phyloP scores from a whole-genome alignment of 2,329 filamentous ascomycete genomes.

The Huntiella bhutanensis region DNA sequence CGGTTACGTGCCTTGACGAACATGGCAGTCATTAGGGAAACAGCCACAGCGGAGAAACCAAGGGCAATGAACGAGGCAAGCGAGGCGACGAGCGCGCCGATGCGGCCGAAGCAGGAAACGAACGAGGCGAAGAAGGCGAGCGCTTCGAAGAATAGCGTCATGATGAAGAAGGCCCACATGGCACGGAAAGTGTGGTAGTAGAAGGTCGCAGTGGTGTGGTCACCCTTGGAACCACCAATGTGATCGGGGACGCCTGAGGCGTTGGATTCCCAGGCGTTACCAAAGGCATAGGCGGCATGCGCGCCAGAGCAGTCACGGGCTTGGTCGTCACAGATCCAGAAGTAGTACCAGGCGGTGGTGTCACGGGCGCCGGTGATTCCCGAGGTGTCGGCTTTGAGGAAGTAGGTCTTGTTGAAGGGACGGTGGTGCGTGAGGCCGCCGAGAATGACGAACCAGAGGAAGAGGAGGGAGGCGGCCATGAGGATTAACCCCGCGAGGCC shows the following conservation, averaged over 20 bases:
- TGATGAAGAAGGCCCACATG: slow-evolving; percentile 78
- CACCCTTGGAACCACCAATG: slow-evolving; percentile 32
- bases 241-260: slow-evolving; percentile 24
- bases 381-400: slow-evolving; percentile 61
- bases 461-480: slow-evolving; percentile 30
- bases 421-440: slow-evolving; percentile 29
- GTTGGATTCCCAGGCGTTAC: slow-evolving; percentile 45
- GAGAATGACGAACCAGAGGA: slow-evolving; percentile 42
- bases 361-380: slow-evolving; percentile 50
- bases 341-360: slow-evolving; percentile 74
- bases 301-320: slow-evolving; percentile 45
- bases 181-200: slow-evolving; percentile 83
- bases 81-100: slow-evolving; percentile 49
- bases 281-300: slow-evolving; percentile 46
- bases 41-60: slow-evolving; percentile 49
- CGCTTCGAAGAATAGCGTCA: slow-evolving; percentile 62
- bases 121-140: slow-evolving; percentile 48
- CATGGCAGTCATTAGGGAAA: slow-evolving; percentile 51
- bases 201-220: slow-evolving; percentile 32
- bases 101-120: slow-evolving; percentile 49
- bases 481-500: slow-evolving; percentile 22
- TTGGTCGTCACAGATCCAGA: slow-evolving; percentile 54
- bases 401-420: slow-evolving; percentile 59
- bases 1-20: slow-evolving; percentile 52
- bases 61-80: slow-evolving; percentile 38